phyloP scores from a whole-genome alignment of 805 yeast species.

The Saccharomycopsis oosterbeekiorum region DNA sequence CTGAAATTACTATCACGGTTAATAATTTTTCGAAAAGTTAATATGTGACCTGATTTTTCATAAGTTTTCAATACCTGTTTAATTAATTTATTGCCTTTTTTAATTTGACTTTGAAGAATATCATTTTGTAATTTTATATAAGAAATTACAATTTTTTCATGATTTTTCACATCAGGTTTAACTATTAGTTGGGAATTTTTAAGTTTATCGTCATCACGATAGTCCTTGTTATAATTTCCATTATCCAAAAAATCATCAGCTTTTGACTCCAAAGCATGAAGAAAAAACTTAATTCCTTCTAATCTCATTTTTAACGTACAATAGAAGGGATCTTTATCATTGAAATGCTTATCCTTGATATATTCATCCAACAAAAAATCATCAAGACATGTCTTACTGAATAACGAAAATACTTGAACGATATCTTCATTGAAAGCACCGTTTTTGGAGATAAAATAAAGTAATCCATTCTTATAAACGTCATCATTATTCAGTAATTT shows the following conservation, averaged over 20 bases:
- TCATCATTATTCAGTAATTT: constrained; percentile 16
- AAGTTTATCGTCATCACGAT: constrained; percentile 40
- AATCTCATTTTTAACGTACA: constrained; percentile 45
- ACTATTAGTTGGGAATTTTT: constrained; percentile 10
- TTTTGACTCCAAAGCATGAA: neutral
- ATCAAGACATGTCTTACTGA: constrained; percentile 33
- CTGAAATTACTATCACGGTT: constrained; percentile 43
- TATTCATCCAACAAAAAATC: constrained; percentile 30
- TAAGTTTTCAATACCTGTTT: constrained; percentile 30
- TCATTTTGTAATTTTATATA: constrained; percentile 42
- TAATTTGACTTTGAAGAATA: constrained; percentile 37
- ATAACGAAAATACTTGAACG: constrained; percentile 20
- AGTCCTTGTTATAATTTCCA: constrained; percentile 20
- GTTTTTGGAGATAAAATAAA: constrained; percentile 9
- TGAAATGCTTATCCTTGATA: constrained; percentile 24
- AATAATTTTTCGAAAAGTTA: constrained; percentile 51
- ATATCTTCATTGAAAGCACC: constrained; percentile 23
- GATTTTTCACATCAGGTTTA: neutral
- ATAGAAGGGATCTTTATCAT: constrained; percentile 31
- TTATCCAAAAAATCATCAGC: neutral
- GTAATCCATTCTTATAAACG: constrained; percentile 12
- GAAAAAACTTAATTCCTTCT: constrained; percentile 49
- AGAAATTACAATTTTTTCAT: neutral
- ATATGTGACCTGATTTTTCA: constrained; percentile 31
- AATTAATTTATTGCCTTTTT: constrained; percentile 36